These are phyloP conservation scores for Leptomonas seymouri DNA, from an alignment of 208 protist genomes.

Conservation along the genomic window DNA sequence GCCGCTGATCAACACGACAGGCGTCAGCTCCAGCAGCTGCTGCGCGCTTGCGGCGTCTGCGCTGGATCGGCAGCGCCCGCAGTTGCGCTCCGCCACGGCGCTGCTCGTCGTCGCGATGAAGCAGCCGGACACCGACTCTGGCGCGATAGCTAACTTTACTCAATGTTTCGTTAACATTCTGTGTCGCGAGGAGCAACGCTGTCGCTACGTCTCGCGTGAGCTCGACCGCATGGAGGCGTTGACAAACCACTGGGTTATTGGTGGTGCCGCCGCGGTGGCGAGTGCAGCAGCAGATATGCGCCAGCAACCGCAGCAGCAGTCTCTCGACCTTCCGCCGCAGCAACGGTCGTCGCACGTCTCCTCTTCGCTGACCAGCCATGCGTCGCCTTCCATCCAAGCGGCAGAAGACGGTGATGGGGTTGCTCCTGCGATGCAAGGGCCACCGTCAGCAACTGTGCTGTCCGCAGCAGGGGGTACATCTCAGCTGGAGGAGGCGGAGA, in stretches of 20 bases:
- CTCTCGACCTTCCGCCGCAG: background rate
- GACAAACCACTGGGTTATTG: conserved; percentile 38
- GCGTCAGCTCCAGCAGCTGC: background rate
- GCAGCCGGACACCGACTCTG: conserved; percentile 62
- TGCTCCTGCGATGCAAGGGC: background rate
- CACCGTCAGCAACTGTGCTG: background rate
- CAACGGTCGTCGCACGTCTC: background rate
- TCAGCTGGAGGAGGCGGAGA: background rate
- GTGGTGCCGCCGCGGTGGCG: conserved; percentile 24
- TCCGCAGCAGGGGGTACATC: background rate
- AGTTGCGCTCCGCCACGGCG: conserved; percentile 23
- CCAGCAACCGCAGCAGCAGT: conserved; percentile 8
- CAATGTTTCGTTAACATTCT: conserved; percentile 84
- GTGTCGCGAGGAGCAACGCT: conserved; percentile 72
- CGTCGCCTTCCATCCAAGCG: too few relatives aligned
- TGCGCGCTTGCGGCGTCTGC: background rate
- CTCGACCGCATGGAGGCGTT: conserved; percentile 52
- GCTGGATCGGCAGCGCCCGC: conserved; percentile 12
- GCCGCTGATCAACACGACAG: background rate
- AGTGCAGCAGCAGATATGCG: conserved; percentile 18
- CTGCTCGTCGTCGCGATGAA: conserved; percentile 80
- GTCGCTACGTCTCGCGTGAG: conserved; percentile 60
- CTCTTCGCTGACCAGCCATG: too few relatives aligned
- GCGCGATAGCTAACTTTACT: conserved; percentile 69
- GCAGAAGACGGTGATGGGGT: background rate